Base-by-base conservation (phyloP, 768 basidiomycete species). In the Ramaria sp. region DNA sequence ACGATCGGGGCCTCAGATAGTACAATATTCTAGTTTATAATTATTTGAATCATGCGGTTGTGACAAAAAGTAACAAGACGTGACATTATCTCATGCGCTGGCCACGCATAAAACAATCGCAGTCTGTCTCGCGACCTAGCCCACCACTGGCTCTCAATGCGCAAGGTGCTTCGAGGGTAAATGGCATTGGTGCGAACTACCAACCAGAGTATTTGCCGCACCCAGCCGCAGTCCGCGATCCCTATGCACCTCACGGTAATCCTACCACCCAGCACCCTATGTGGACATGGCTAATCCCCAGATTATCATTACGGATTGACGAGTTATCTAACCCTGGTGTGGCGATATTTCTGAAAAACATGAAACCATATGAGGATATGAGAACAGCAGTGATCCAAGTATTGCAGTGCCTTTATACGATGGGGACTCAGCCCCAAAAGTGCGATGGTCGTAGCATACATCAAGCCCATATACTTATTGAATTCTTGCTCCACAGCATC, bases 241-340 rank as follows among this genome's bases (percentile, higher is more conserved):
- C 53, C 20, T 55, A 55, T 34, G 38, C 36, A 5, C 52, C 16
- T 15, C 42, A 24, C 28, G 18, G 24, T 43, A 6, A 50, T 18
- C 18, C 51, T 24, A 13, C 24, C 18, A 12, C 49, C 20, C 39
- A 7, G 44, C 42, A 9, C 3, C 27, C 20, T 16, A 13, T 25
- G 16, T 5, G 16, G 30, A 25, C 25, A 12, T 83, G 78, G 77
- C 74, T 73, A 0, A 69, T 82, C 27, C 85, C 84, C 27, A 75
- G 67, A 42, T 70, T 87, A 52, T 65, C 70, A 18, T 63, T 86
- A 38, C 72, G 70, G 18, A 67, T 85, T 32, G 78, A 84, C 13
- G 78, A 84, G 60, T 67, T 86, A 30, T 64, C 67, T 0, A 81
- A 84, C 64, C 69, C 76, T 22, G 85, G 83, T 10, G 75, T 76